Evolutionary conservation across 441 rosid genomes (phyloP), one percentile per base, ranked within the genome.

Genomic region (Aquilaria agallochum): DNA sequence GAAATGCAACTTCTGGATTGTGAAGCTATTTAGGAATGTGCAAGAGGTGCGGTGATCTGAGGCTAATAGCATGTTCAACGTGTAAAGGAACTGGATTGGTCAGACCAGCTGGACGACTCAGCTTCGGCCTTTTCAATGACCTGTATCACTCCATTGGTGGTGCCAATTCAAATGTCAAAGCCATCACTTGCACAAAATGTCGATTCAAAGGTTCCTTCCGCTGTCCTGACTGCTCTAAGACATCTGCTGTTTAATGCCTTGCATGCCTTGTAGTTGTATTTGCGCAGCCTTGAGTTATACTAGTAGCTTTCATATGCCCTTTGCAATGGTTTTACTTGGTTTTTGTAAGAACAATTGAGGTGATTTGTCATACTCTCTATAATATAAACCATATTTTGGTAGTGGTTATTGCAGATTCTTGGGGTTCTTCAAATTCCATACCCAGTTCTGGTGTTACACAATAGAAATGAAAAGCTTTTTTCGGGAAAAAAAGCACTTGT

Each of bases 21-120:
- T 78, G 79, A 85, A 89, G 98, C 44, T 83, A 92, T 2, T 78
- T 88, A 33, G 93, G 88, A 42, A 80, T 90, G 97, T 93, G 97
- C 77, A 82, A 65, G 68, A 93, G 68, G 72, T 93, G 98, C 9
- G 98, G 98, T 1, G 88, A 87, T 78, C 73, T 93, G 52, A 79
- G 72, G 89, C 64, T 78, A 73, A 69, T 85, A 69, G 91, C 98
- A 0, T 93, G 98, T 77, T 76, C 86, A 5, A 80, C 69, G 9
- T 93, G 98, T 53, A 83, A 78, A 80, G 97, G 98, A 49, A 79
- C 74, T 11, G 93, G 97, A 49, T 66, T 62, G 2, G 74, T 88
- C 57, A 83, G 72, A 67, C 65, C 77, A 63, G 76, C 79, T 11
- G 92, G 84, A 40, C 67, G 67, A 5, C 64, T 89, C 59, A 74